Evolutionary conservation across 2,329 filamentous ascomycete species (phyloP).

Genomic region (Thelonectria blattea): DNA sequence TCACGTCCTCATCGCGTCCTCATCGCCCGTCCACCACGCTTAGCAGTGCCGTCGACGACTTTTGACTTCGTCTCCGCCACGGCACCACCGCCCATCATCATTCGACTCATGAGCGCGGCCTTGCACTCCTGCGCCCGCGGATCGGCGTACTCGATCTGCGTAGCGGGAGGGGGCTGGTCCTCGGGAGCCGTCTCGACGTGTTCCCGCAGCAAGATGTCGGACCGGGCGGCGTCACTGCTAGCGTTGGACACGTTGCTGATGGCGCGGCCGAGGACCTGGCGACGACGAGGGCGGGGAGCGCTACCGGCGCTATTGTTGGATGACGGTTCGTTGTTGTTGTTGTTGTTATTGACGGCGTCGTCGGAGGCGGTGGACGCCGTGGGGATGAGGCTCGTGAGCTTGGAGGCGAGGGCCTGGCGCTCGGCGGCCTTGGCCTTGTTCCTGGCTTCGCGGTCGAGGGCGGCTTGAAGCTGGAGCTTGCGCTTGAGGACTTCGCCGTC

Average conservation of each 20-base stretch:
- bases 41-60: conserved; percentile 13
- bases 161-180: conserved; percentile 51
- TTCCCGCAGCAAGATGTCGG: conserved; percentile 30
- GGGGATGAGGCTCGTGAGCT: conserved; percentile 51
- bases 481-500: neutral
- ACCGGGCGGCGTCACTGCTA: conserved; percentile 53
- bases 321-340: conserved; percentile 23
- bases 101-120: conserved; percentile 52
- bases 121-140: conserved; percentile 54
- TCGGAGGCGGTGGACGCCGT: conserved; percentile 20
- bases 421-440: conserved; percentile 44
- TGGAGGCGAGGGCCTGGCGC: conserved; percentile 50
- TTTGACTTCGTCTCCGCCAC: conserved; percentile 25
- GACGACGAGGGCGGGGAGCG: conserved; percentile 43
- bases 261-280: conserved; percentile 63
- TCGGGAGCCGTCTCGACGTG: conserved; percentile 36
- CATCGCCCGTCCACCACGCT: conserved; percentile 29
- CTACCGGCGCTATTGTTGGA: neutral
- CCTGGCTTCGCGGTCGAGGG: conserved; percentile 31
- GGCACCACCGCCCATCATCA: conserved; percentile 41
- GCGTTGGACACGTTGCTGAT: conserved; percentile 62
- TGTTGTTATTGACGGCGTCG: neutral
- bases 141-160: conserved; percentile 61
- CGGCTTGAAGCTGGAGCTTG: conserved; percentile 4
- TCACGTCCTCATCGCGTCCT: conserved; percentile 29